Conservation (phyloP, 176 grass and related monocot genomes). For the Urochloa ruziziensis region DNA sequence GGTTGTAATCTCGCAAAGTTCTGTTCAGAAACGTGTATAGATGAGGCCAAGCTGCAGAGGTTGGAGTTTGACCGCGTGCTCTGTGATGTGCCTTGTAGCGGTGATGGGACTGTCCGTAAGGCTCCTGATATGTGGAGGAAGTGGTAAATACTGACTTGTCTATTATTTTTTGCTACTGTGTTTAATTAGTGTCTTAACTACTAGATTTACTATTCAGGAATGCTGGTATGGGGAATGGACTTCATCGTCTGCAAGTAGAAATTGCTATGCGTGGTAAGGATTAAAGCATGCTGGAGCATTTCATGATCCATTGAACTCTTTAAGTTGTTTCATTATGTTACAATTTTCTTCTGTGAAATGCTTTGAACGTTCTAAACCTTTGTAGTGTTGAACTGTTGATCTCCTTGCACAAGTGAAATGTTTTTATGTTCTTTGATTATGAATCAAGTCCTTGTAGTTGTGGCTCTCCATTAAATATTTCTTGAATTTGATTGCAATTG, state of each 20-base stretch:
- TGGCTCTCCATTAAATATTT: slow-evolving; percentile 7
- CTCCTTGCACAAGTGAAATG: not conserved
- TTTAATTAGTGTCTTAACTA: slow-evolving; percentile 28
- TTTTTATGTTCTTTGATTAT: not conserved
- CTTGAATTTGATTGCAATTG: slow-evolving; percentile 1
- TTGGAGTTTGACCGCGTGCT: slow-evolving; percentile 86
- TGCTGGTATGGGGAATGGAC: slow-evolving; percentile 85
- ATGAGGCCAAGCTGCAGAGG: slow-evolving; percentile 41
- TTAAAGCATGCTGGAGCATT: slow-evolving; percentile 21
- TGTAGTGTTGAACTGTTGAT: slow-evolving; percentile 1
- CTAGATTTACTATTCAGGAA: slow-evolving; percentile 64
- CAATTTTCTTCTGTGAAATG: slow-evolving; percentile 2
- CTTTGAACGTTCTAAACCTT: not conserved
- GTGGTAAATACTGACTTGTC: slow-evolving; percentile 50
- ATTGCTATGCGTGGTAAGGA: slow-evolving; percentile 91
- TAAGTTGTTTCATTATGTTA: slow-evolving; percentile 19
- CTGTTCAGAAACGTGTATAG: slow-evolving; percentile 28
- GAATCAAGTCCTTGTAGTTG: not conserved
- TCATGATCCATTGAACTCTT: slow-evolving; percentile 11
- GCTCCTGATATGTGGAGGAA: slow-evolving; percentile 99
- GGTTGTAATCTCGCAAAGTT: slow-evolving; percentile 58
- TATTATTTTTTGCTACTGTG: not conserved
- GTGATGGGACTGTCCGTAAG: slow-evolving; percentile 94
- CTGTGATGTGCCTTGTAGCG: slow-evolving; percentile 98
- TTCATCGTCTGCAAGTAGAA: slow-evolving; percentile 95